Percentiles rank a stretch among this genome's conserved stretches.
These are phyloP conservation scores for Xylaria scruposa DNA, from an alignment of 495 filamentous ascomycete species.

Conservation along the genomic window DNA sequence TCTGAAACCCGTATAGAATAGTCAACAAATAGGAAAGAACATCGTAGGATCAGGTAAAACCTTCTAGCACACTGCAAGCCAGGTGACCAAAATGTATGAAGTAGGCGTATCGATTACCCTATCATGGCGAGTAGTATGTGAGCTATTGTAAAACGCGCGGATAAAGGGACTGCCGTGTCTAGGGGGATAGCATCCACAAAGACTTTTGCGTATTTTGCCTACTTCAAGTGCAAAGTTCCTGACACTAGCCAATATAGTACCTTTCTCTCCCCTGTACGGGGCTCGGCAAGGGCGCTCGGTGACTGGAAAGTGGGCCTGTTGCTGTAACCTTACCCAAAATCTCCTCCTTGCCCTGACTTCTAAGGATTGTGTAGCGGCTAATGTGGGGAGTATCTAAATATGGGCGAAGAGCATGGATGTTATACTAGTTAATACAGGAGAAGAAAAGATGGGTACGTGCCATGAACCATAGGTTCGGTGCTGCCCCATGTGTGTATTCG, in stretches of 20 bases:
- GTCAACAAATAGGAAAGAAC: background rate
- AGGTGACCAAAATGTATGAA: background rate
- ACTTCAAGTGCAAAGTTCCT: background rate
- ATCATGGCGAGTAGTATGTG: background rate
- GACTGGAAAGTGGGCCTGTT: background rate
- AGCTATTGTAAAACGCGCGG: no score
- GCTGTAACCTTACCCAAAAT: background rate
- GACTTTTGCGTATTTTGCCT: no score
- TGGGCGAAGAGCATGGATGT: background rate
- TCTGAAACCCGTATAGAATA: no score
- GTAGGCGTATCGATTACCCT: no score
- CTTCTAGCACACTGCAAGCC: no score
- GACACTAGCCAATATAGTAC: background rate
- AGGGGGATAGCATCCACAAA: no score
- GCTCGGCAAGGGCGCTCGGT: background rate
- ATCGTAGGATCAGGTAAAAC: background rate
- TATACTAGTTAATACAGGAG: background rate
- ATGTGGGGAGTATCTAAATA: constrained; percentile 9
- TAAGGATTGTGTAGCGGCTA: background rate
- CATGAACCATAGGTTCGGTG: background rate
- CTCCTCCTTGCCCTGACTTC: background rate
- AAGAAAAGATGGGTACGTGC: background rate
- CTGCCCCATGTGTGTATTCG: background rate
- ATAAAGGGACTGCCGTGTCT: no score
- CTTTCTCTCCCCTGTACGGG: background rate